phyloP scores from a whole-genome alignment of 2,329 filamentous ascomycete species.

The Gremmenia infestans region DNA sequence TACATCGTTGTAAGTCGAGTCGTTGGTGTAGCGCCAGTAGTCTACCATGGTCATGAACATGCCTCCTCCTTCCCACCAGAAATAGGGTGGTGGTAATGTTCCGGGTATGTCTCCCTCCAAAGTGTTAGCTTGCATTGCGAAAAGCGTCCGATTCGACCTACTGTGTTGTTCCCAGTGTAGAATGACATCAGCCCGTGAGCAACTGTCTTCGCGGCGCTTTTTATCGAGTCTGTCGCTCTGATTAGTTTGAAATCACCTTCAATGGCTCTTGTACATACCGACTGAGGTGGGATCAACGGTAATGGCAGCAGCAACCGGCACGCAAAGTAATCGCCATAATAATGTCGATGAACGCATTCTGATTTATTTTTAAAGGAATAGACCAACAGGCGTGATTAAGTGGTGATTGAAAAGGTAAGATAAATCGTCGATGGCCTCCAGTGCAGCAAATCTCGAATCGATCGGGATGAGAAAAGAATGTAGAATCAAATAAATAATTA shows the following conservation, averaged over 20 bases:
- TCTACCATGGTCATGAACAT: constrained; percentile 69
- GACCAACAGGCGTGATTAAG: background rate
- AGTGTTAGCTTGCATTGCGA: constrained; percentile 1
- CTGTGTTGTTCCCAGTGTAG: constrained; percentile 48
- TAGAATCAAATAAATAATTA: constrained; percentile 9
- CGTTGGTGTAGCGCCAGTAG: constrained; percentile 78
- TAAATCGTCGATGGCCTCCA: background rate
- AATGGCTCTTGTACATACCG: constrained; percentile 16
- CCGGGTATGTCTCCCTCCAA: constrained; percentile 43
- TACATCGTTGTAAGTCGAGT: constrained; percentile 64
- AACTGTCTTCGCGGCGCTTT: constrained; percentile 30
- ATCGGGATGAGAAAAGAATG: background rate
- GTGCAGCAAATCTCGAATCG: background rate
- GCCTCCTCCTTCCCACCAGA: constrained; percentile 66
- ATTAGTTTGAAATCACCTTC: background rate
- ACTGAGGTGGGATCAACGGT: constrained; percentile 24
- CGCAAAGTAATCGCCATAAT: constrained; percentile 19
- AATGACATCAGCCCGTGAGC: constrained; percentile 46
- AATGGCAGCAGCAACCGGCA: constrained; percentile 15
- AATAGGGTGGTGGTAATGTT: constrained; percentile 45
- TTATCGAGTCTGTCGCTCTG: constrained; percentile 29
- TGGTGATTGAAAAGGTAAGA: background rate
- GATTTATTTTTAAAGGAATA: constrained; percentile 6
- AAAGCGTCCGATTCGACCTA: constrained; percentile 9
- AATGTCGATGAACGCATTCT: constrained; percentile 23